phyloP scores from a whole-genome alignment of 2,329 filamentous ascomycete genomes.

The Alternaria angustiovoidea region DNA sequence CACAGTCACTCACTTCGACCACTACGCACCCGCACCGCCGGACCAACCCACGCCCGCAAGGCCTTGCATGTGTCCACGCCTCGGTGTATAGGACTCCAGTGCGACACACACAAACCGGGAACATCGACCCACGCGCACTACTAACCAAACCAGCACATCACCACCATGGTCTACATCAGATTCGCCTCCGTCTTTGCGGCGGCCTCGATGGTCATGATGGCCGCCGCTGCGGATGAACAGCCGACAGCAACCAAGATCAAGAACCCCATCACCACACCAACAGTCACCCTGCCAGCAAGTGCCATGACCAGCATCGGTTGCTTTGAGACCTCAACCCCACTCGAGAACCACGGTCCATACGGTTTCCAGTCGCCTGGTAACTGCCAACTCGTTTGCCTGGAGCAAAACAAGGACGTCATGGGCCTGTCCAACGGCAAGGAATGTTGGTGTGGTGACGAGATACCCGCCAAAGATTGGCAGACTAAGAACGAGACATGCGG shows the following conservation, averaged over 20 bases:
- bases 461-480: conserved; percentile 66
- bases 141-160: conserved; percentile 11
- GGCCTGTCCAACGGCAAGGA: conserved; percentile 67
- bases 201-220: conserved; percentile 40
- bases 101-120: conserved; percentile 19
- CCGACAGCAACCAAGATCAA: conserved; percentile 24
- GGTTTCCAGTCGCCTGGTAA: conserved; percentile 64
- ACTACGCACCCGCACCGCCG: conserved; percentile 1
- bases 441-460: conserved; percentile 77
- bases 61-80: conserved; percentile 35
- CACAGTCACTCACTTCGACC: not conserved
- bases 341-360: conserved; percentile 59
- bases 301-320: conserved; percentile 57
- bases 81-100: conserved; percentile 36
- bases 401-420: conserved; percentile 63
- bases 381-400: conserved; percentile 62
- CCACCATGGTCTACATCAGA: conserved; percentile 46
- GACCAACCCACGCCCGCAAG: conserved; percentile 13
- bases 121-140: conserved; percentile 9
- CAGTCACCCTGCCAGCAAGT: conserved; percentile 35
- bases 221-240: conserved; percentile 30
- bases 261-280: conserved; percentile 43
- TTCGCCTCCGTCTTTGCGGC: conserved; percentile 43
- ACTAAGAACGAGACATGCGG: conserved; percentile 69
- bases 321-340: conserved; percentile 58